Evolutionary conservation across 257 asterid genomes (phyloP), one percentile per base, ranked within the genome.

Genomic region (Handroanthus guayacan): DNA sequence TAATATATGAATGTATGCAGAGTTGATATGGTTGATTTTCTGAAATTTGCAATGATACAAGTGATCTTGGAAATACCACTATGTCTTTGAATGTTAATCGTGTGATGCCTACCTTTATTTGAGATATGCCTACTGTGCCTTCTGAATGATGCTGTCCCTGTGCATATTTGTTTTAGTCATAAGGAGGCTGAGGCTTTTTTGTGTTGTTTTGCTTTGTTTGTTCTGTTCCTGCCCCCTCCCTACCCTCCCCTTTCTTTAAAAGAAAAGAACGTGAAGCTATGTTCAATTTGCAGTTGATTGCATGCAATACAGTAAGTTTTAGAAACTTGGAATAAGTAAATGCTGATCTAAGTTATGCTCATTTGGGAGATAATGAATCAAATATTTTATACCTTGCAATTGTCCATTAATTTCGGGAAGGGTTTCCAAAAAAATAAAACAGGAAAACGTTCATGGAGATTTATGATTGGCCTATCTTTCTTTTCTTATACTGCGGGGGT

Each of bases 1-100:
- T 50, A 64, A 47, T 39, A 0, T 18, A 31, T 73, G 43, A 39
- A 17, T 20, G 43, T 51, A 17, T 20, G 51, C 50, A 43, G 34
- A 25, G 47, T 72, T 72, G 61, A 60, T 71, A 54, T 39, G 62
- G 57, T 65, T 69, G 75, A 34, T 62, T n/a, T 12, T 55, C 57
- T 25, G 31, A 67, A 37, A 20, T 73, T 73, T 48, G 52, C 51
- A 8, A 14, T 52, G 66, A 17, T 58, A 13, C 5, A 25, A 25
- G 45, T 41, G 25, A 67, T 62, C 62, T 69, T 75, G 54, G 51
- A 64, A 51, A 67, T 55, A 14, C 18, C 43, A n/a, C 66, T 60
- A 12, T 69, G 72, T 41, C 3, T 48, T 51, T 25, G 45, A 43
- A 16, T 61, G 43, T 77, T 52, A 6, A 37, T 68, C 38, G 25